Evolutionary conservation across 495 filamentous ascomycete species (phyloP).

Genomic region (Choiromyces venosus): DNA sequence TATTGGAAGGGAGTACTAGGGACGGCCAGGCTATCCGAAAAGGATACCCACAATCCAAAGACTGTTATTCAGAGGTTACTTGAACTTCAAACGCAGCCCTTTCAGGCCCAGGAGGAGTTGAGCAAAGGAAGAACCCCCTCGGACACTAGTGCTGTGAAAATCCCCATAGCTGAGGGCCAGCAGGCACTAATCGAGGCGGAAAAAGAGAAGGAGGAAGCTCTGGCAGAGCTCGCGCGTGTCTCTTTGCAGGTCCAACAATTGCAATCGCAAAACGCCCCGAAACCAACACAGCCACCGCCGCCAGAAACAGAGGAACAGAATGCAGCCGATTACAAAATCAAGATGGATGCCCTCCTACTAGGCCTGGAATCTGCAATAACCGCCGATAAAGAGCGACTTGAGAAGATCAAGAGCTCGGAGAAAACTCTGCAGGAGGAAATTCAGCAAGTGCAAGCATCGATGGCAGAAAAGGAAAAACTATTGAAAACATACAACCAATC

Average conservation of each 20-base stretch:
- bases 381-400: background rate
- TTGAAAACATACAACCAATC: background rate
- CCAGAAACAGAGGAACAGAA: background rate
- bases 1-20: background rate
- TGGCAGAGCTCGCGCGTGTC: background rate
- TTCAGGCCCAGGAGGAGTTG: background rate
- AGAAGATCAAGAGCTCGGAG: background rate
- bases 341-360: background rate
- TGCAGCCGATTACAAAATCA: background rate
- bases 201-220: background rate
- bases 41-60: background rate
- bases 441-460: background rate
- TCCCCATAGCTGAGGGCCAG: background rate
- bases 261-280: background rate
- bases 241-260: background rate
- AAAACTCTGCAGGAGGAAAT: background rate
- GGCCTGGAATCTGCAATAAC: background rate
- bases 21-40: background rate
- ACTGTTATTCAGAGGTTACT: background rate
- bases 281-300: background rate
- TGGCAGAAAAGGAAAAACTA: background rate
- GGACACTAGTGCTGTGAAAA: background rate
- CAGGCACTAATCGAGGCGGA: background rate
- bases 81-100: background rate
- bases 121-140: background rate